Evolutionary conservation across 139 green algal species (phyloP).

Genomic region (Pleodorina starrii): DNA sequence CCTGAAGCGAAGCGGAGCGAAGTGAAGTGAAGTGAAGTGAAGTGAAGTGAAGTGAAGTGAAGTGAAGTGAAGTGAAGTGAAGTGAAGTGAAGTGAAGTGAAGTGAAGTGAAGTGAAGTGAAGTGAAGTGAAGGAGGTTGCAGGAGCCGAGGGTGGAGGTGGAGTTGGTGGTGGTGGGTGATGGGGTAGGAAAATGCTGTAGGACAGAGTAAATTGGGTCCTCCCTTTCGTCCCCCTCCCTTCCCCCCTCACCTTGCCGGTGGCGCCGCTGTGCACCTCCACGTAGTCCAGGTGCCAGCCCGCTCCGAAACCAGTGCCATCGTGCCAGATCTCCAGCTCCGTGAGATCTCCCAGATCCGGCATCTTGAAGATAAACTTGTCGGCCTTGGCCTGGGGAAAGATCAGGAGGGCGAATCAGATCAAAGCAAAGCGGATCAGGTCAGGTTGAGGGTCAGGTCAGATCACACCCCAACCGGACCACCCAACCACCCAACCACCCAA

Average conservation of each 20-base stretch:
- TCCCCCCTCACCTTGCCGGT: conserved; percentile 54
- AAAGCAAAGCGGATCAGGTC: no score
- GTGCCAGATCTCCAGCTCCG: conserved; percentile 67
- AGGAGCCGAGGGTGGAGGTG: neutral
- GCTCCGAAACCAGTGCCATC: conserved; percentile 56
- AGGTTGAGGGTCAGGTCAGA: no score
- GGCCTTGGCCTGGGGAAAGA: conserved; percentile 29
- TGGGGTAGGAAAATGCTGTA: neutral
- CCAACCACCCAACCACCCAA: neutral
- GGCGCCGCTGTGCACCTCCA: conserved; percentile 69
- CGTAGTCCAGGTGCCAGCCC: conserved; percentile 76
- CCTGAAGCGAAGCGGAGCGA: no score
- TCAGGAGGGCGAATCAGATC: no score
- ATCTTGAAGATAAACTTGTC: conserved; percentile 61
- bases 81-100: no score
- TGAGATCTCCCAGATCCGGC: conserved; percentile 59
- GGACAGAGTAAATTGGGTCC: neutral
- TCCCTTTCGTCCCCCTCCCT: neutral
- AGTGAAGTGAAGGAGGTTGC: neutral
- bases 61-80: no score
- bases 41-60: no score
- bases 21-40: no score
- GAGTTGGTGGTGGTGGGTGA: neutral
- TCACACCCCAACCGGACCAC: no score
- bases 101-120: no score